Base-by-base conservation (phyloP, 2,329 filamentous ascomycete species). In the Tolypocladium cylindrosporum region DNA sequence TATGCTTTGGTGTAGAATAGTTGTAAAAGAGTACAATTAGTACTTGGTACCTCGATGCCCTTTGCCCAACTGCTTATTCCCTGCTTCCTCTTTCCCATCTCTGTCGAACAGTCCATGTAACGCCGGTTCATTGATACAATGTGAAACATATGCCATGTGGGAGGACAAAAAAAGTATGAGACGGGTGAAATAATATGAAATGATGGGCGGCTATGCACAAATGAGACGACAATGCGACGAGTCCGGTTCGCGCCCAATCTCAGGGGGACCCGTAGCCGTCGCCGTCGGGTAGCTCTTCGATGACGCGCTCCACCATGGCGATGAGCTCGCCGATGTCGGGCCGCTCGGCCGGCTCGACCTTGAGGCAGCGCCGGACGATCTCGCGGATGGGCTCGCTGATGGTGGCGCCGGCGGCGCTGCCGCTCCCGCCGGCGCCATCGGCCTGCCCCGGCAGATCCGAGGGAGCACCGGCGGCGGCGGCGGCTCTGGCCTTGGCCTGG, bases 261-360 rank as follows among this genome's bases (percentile, higher is more conserved):
- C 36, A 59, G 11, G 58, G 34, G 14, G 55, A 51, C 19, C 34
- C 53, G 19, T 42, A 51, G 36, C 52, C 55, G n/a, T 42, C 57
- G 13, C 58, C 56, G 37, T 60, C 60, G 7, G 61, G 55, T 10
- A 63, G 70, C 57, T 80, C 77, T 40, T 81, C 79, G 66, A 96
- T 82, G 24, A 90, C 88, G 19, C 77, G 77, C 71, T 92, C 84
- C n/a, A 96, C 86, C 70, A 94, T 81, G 51, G 76, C 74, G 64
- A 95, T 94, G 71, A 97, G 75, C 73, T 94, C 87, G 65, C 91
- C 85, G 60, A 96, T 87, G 72, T 95, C 89, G 19, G 94, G 94
- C 62, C 94, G 79, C 70, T 97, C 93, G 3, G 81, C 82, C 0
- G 93, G 89, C 76, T 99, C 94, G 36, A 97, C 89, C 65, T 79